Evolutionary conservation across 2,329 filamentous ascomycete genomes (phyloP).

Genomic region (Phialocephala subalpina): DNA sequence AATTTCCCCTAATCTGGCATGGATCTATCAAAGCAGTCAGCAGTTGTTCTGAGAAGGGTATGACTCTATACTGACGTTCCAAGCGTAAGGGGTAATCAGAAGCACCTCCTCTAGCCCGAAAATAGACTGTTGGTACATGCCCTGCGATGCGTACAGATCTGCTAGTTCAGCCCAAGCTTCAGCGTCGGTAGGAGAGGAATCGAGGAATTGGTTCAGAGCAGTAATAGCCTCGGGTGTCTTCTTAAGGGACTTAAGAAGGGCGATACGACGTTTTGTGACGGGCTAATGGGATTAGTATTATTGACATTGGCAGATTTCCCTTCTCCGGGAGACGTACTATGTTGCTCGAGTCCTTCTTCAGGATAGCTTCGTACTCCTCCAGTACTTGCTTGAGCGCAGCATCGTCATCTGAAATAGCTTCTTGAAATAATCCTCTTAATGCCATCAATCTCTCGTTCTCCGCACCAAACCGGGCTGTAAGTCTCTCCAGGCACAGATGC

Average conservation of each 20-base stretch:
- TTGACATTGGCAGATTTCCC: constrained; percentile 43
- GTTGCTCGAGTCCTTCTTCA: constrained; percentile 79
- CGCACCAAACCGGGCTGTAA: constrained; percentile 82
- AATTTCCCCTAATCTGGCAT: constrained; percentile 86
- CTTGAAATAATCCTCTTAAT: constrained; percentile 81
- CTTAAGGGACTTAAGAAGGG: constrained; percentile 78
- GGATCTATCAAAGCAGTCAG: constrained; percentile 65
- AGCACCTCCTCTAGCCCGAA: constrained; percentile 92
- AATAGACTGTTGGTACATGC: constrained; percentile 82
- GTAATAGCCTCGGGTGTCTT: constrained; percentile 76
- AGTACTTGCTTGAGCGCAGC: constrained; percentile 74
- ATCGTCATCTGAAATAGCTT: constrained; percentile 76
- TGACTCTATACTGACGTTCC: constrained; percentile 74
- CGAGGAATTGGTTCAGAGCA: constrained; percentile 77
- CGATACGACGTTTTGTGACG: constrained; percentile 84
- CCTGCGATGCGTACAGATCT: constrained; percentile 84
- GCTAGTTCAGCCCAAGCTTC: constrained; percentile 94
- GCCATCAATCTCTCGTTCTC: constrained; percentile 89
- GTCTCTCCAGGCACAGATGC: constrained; percentile 74
- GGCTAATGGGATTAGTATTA: constrained; percentile 61
- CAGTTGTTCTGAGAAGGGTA: constrained; percentile 26
- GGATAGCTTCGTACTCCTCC: constrained; percentile 77
- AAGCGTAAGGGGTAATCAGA: constrained; percentile 86
- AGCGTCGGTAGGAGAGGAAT: constrained; percentile 86
- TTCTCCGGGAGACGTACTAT: constrained; percentile 63